Evolutionary conservation across 1,284 basidiomycete genomes (phyloP).

Genomic region (Vanrija pseudolonga): DNA sequence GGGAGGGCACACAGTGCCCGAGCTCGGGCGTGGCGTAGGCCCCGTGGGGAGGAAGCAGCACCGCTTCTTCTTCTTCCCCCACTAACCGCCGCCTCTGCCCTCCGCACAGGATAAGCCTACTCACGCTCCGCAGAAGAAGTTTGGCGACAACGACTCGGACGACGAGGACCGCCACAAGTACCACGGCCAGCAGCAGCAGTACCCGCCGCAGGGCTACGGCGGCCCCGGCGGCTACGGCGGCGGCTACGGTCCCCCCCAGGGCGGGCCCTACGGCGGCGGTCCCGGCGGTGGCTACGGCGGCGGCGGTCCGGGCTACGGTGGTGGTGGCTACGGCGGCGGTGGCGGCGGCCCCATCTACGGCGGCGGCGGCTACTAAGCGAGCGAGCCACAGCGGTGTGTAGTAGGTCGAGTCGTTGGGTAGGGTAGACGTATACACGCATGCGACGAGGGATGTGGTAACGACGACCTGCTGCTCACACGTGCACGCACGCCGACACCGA

Average conservation of each 20-base stretch:
- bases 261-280: constrained; percentile 1
- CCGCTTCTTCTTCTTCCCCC: too few relatives aligned
- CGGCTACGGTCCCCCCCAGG: constrained; percentile 5
- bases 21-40: too few relatives aligned
- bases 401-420: neutral
- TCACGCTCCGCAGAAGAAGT: too few relatives aligned
- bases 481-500: neutral
- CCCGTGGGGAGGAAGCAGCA: too few relatives aligned
- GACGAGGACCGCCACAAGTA: constrained; percentile 7
- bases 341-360: neutral
- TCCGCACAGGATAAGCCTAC: too few relatives aligned
- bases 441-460: too few relatives aligned
- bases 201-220: constrained; percentile 15
- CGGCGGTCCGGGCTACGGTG: neutral
- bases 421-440: neutral
- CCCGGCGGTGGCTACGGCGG: constrained; percentile 6
- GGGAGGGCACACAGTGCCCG: too few relatives aligned
- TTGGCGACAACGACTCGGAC: too few relatives aligned
- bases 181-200: constrained; percentile 17
- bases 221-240: neutral
- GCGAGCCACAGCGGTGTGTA: too few relatives aligned
- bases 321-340: too few relatives aligned
- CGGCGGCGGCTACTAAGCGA: neutral
- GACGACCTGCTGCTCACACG: too few relatives aligned
- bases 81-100: too few relatives aligned